phyloP scores from a whole-genome alignment of 2,329 filamentous ascomycete species.

The Penicillium capsulatum region DNA sequence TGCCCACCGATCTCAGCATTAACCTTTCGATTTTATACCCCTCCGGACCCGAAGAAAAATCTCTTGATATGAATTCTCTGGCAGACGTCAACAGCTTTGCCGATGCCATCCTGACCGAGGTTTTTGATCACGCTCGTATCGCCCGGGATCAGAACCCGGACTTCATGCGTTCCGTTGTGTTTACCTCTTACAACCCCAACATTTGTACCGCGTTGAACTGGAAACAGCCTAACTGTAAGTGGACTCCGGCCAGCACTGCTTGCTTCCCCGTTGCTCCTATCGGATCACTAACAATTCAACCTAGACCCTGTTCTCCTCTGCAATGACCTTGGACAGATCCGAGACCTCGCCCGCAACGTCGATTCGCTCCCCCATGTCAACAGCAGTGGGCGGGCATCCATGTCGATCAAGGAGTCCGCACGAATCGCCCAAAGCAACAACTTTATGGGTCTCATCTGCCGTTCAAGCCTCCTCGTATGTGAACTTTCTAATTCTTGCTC shows the following conservation, averaged over 20 bases:
- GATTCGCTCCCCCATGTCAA: constrained; percentile 44
- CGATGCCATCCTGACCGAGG: constrained; percentile 74
- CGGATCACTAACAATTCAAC: constrained; percentile 2
- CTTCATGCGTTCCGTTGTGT: constrained; percentile 79
- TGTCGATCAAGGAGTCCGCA: constrained; percentile 91
- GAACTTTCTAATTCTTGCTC: not conserved
- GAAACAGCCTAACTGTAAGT: constrained; percentile 95
- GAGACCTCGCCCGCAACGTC: constrained; percentile 37
- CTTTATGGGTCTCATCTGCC: constrained; percentile 95
- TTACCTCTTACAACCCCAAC: constrained; percentile 85
- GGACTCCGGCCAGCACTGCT: too few relatives aligned
- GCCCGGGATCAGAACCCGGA: constrained; percentile 63
- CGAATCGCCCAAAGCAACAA: constrained; percentile 93
- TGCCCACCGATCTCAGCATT: constrained; percentile 77
- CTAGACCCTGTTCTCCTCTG: constrained; percentile 84
- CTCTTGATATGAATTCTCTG: constrained; percentile 66
- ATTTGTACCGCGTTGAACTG: constrained; percentile 94
- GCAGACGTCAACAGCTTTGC: constrained; percentile 82
- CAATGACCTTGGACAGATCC: constrained; percentile 71
- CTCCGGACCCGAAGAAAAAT: constrained; percentile 66
- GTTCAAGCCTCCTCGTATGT: constrained; percentile 76
- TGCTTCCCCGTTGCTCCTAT: too few relatives aligned
- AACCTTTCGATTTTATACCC: constrained; percentile 93
- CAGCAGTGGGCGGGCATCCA: constrained; percentile 66
- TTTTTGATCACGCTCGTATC: constrained; percentile 83